Evolutionary conservation across 306 rosid species (phyloP), one percentile per base, ranked within the genome.

Genomic region (Quercus mongolica): DNA sequence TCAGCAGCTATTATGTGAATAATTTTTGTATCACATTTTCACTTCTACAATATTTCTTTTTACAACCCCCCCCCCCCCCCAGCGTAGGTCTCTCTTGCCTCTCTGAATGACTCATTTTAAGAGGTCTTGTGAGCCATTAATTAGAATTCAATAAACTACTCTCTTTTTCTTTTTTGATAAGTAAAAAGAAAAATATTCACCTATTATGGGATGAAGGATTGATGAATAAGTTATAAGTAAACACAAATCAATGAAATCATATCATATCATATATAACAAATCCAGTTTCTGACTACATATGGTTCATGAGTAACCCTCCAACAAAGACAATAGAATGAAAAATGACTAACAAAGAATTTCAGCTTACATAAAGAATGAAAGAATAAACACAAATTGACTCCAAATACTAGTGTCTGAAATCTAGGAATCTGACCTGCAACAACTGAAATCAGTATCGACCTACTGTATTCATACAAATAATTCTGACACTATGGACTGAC

Each of bases 281-380:
- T 28, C 49, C 41, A 76, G 68, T 61, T 73, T 62, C 49, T 62
- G 63, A 76, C 46, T 71, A 73, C 82, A 76, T 80, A 76, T 51
- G 73, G 6, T 30, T 46, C 30, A 57, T 35, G 58, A 30, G 51
- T 19, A 26, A 73, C 65, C 75, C 61, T 26, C 57, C n/a, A 55
- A 69, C 51, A 55, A n/a, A 44, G 52, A 55, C 17, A 79, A 55
- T 17, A 52, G 33, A 35, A 35, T 19, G 38, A 68, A 35, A 68
- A 38, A 19, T 35, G 71, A 82, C 72, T 51, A 73, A 71, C 71
- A 83, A 88, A 80, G 88, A 88, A 87, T 84, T 76, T 84, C 79
- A 80, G 56, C 77, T 31, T 84, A 84, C 87, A 85, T 64, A 86
- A 90, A 86, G 89, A 88, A 90, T 83, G 15, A 89, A 89, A 79